Percentiles rank a stretch among this genome's conserved stretches.
Conservation (phyloP, 306 rosid genomes). For the Calophaca sinica region DNA sequence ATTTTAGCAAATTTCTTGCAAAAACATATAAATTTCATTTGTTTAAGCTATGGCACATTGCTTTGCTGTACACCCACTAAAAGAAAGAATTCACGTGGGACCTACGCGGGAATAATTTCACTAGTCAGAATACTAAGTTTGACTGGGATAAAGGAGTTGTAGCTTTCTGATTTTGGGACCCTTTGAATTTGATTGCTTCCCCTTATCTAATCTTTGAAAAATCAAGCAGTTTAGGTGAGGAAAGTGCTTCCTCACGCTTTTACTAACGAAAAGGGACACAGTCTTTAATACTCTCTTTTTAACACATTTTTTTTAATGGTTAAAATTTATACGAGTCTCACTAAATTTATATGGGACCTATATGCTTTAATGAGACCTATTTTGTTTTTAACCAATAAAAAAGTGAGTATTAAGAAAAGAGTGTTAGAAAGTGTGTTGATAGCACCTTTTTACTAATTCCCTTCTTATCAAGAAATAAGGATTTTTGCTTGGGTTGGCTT, state of each 20-base stretch:
- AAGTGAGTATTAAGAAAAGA: too few relatives aligned
- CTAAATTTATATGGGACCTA: too few relatives aligned
- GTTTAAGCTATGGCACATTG: too few relatives aligned
- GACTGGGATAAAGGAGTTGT: not conserved
- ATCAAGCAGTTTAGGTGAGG: slow-evolving; percentile 42
- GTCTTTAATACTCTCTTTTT: too few relatives aligned
- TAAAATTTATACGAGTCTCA: too few relatives aligned
- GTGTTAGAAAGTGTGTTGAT: too few relatives aligned
- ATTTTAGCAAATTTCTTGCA: too few relatives aligned
- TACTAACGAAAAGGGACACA: not conserved
- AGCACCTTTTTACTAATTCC: not conserved
- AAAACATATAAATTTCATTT: too few relatives aligned
- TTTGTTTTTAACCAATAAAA: too few relatives aligned
- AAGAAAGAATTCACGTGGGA: slow-evolving; percentile 35
- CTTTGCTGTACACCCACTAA: slow-evolving; percentile 17
- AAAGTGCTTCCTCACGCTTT: slow-evolving; percentile 37
- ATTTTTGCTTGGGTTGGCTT: slow-evolving; percentile 44
- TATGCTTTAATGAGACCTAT: too few relatives aligned
- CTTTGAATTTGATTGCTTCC: slow-evolving; percentile 18
- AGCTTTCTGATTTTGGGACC: slow-evolving; percentile 42
- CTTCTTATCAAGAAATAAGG: slow-evolving; percentile 48
- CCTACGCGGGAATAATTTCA: slow-evolving; percentile 38
- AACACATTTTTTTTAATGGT: too few relatives aligned
- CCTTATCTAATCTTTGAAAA: slow-evolving; percentile 45
- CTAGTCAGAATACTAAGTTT: slow-evolving; percentile 37